Percentiles rank a stretch among this genome's conserved stretches.
phyloP scores from a whole-genome alignment of 768 basidiomycete species.

The Boletus edulis region DNA sequence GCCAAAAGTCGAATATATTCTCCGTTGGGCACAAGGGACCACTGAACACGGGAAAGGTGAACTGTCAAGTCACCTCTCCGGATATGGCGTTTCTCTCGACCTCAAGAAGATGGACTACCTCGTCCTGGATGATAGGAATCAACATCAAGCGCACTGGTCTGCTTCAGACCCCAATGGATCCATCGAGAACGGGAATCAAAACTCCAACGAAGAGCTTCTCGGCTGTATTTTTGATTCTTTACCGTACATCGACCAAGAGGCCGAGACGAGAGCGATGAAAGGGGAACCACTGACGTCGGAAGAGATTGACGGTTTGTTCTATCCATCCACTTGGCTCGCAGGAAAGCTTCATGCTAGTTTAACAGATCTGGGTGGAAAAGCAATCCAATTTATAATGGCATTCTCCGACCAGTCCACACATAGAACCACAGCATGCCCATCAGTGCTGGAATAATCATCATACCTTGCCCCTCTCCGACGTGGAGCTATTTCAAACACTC shows the following conservation, averaged over 20 bases:
- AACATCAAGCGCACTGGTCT: slow-evolving; percentile 7
- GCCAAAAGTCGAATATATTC: slow-evolving; percentile 65
- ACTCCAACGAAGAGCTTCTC: slow-evolving; percentile 20
- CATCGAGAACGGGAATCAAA: slow-evolving; percentile 6
- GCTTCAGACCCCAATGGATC: neutral
- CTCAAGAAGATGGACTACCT: slow-evolving; percentile 98
- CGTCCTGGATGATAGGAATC: slow-evolving; percentile 80
- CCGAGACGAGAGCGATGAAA: slow-evolving; percentile 35
- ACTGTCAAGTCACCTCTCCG: slow-evolving; percentile 56
- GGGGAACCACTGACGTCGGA: slow-evolving; percentile 46
- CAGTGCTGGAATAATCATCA: slow-evolving; percentile 20
- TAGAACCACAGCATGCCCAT: slow-evolving; percentile 24
- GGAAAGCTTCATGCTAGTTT: neutral
- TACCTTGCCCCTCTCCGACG: slow-evolving; percentile 11
- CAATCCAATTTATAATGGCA: slow-evolving; percentile 69
- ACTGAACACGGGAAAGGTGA: slow-evolving; percentile 36
- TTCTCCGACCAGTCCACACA: slow-evolving; percentile 50
- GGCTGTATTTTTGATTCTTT: slow-evolving; percentile 31
- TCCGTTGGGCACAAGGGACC: slow-evolving; percentile 43
- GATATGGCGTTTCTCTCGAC: slow-evolving; percentile 90
- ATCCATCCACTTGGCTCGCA: neutral
- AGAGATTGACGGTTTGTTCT: slow-evolving; percentile 52
- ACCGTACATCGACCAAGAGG: slow-evolving; percentile 26
- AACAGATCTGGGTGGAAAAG: slow-evolving; percentile 65
- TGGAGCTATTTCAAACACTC: slow-evolving; percentile 51